A percentile compares a stretch with the other conserved stretches of the same genome.
Conservation (phyloP, 1,139 yeast genomes). For the Nakaseomyces nivariensis region DNA sequence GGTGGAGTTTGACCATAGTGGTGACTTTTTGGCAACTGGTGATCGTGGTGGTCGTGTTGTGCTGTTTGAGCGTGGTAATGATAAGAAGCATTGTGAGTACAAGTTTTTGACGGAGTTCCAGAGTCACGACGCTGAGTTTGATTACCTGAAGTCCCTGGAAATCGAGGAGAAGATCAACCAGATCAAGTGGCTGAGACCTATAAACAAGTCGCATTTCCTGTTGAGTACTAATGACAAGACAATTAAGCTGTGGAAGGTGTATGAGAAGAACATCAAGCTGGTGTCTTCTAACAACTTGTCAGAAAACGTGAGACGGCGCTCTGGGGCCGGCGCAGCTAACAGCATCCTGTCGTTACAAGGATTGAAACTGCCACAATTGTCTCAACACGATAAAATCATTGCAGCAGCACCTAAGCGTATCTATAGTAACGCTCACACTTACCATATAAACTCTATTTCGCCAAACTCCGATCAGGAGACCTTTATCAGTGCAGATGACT, state of each 20-base stretch:
- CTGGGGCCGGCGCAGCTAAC: background rate
- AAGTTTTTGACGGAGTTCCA: conserved; percentile 95
- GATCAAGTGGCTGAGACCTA: conserved; percentile 89
- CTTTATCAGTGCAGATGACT: conserved; percentile 84
- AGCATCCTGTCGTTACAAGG: conserved; percentile 23
- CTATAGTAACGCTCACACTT: conserved; percentile 94
- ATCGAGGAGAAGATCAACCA: conserved; percentile 97
- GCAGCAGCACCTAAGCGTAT: conserved; percentile 91
- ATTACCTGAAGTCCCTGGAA: conserved; percentile 87
- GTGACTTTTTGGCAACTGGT: conserved; percentile 94
- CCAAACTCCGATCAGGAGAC: conserved; percentile 96
- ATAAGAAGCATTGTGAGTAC: conserved; percentile 71
- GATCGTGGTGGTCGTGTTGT: conserved; percentile 98
- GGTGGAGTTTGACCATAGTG: conserved; percentile 92
- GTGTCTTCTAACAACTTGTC: conserved; percentile 80
- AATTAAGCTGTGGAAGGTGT: conserved; percentile 91
- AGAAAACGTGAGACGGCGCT: conserved; percentile 12
- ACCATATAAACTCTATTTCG: conserved; percentile 92
- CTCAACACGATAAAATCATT: conserved; percentile 86
- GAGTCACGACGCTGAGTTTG: conserved; percentile 97
- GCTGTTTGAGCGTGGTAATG: conserved; percentile 70
- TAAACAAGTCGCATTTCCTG: conserved; percentile 79
- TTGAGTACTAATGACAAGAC: conserved; percentile 95
- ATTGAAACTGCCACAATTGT: conserved; percentile 74
- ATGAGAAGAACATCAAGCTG: conserved; percentile 83